Evolutionary conservation across 1,139 yeast species (phyloP), one percentile per base, ranked within the genome.

Genomic region (Nakaseomyces nivariensis): DNA sequence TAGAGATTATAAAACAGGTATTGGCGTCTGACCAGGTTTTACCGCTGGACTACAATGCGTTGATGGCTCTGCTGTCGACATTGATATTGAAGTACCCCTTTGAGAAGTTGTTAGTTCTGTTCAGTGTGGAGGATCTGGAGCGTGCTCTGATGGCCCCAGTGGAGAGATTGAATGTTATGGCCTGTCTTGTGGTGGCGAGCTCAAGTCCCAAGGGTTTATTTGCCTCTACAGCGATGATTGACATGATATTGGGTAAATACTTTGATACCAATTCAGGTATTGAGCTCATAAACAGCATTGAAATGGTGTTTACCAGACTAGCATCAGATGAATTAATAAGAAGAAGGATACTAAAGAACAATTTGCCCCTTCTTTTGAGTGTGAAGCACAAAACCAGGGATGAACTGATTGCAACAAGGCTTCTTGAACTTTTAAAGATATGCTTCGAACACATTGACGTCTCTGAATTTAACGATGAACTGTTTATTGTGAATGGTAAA

Each of bases 151-250:
- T 51, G 1, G 66, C 72, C 2, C 50, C 53, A 1, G 55, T 61
- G 24, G 50, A 53, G 3, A 55, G 60, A 11, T 49, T 70, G 22
- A 58, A 63, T 10, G 57, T 54, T 11, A 50, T 65, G 4, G 68
- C 69, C 1, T 55, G 70, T 49, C 62, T 59, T 44, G 64, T 68
- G 11, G 51, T 68, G 11, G 51, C 60, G 4, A 59, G 53, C 32
- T 68, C 72, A 0, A 52, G 59, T 27, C 72, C 72, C 3, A 60
- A 61, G 37, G 71, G 67, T 27, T 51, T 65, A 13, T 52, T 68
- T 22, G 62, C 71, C 1, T 56, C 62, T 26, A 60, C 67, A 1
- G 59, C 52, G 31, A 48, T 69, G 2, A 45, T 67, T 7, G 68
- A 65, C 31, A 53, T 55, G 1, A 37, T 62, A 7, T 33, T 69